Evolutionary conservation across 495 filamentous ascomycete genomes (phyloP).

Genomic region (Aspergillus egyptiacus): DNA sequence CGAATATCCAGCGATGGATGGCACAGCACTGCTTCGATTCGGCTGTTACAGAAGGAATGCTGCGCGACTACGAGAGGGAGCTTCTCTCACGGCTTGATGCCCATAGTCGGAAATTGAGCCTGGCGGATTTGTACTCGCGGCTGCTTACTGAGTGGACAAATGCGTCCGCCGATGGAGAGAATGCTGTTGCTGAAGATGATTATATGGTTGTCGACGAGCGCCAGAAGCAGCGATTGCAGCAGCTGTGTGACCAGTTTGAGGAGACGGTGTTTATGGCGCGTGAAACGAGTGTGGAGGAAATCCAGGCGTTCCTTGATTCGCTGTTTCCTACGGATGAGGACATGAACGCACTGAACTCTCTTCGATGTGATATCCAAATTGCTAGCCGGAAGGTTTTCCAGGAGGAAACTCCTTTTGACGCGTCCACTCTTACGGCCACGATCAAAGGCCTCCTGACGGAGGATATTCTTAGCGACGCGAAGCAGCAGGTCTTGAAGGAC

Average conservation of each 20-base stretch:
- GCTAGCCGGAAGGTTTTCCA: constrained; percentile 8
- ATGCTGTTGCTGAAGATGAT: constrained; percentile 11
- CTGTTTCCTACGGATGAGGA: constrained; percentile 35
- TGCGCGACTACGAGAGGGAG: constrained; percentile 38
- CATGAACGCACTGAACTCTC: constrained; percentile 21
- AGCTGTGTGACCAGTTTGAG: constrained; percentile 44
- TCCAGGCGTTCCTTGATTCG: constrained; percentile 38
- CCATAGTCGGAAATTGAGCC: constrained; percentile 47
- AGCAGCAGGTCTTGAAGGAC: constrained; percentile 45
- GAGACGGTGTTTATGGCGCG: constrained; percentile 43
- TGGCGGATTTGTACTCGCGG: constrained; percentile 51
- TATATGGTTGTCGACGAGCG: constrained; percentile 21
- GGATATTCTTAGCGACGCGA: constrained; percentile 51
- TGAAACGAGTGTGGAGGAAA: constrained; percentile 34
- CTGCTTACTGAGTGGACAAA: constrained; percentile 54
- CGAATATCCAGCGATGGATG: constrained; percentile 35
- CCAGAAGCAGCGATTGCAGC: constrained; percentile 24
- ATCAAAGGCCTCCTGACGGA: constrained; percentile 46
- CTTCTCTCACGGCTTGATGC: constrained; percentile 38
- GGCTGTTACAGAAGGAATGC: constrained; percentile 28
- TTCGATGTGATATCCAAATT: constrained; percentile 16
- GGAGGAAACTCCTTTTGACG: constrained; percentile 32
- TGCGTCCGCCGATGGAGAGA: not conserved
- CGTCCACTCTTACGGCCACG: constrained; percentile 28
- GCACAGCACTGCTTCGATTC: constrained; percentile 39